A percentile compares a stretch with the other conserved stretches of the same genome.
These are phyloP conservation scores for Fraxinus ornus DNA, from an alignment of 305 asterid species.

Conservation along the genomic window DNA sequence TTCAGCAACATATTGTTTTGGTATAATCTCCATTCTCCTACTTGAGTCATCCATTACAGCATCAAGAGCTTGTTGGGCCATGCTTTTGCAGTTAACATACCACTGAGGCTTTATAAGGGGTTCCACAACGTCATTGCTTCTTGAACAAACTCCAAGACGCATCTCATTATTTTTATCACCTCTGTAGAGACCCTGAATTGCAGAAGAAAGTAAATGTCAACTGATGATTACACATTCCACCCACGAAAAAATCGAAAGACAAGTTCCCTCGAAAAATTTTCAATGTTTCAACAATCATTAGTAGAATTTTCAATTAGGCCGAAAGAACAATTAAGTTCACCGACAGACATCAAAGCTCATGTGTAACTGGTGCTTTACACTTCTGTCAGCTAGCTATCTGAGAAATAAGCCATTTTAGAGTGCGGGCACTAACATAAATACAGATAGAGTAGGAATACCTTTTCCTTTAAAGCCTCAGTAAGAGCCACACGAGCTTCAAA, in stretches of 20 bases:
- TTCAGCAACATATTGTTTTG: constrained; percentile 86
- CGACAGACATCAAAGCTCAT: not conserved
- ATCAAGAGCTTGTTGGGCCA: constrained; percentile 69
- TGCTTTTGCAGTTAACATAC: constrained; percentile 62
- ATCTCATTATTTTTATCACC: constrained; percentile 74
- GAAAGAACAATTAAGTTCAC: not conserved
- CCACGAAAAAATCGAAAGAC: not conserved
- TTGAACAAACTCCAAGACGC: constrained; percentile 92
- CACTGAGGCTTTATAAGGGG: constrained; percentile 96
- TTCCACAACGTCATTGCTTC: constrained; percentile 86
- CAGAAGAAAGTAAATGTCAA: not conserved
- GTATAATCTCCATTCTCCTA: constrained; percentile 70
- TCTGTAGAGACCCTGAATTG: constrained; percentile 51
- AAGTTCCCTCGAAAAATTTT: not conserved
- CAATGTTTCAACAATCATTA: not conserved
- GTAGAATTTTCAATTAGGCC: not conserved
- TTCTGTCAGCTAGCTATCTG: not conserved
- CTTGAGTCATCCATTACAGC: constrained; percentile 51
- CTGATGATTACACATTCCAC: not conserved
- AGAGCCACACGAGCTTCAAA: constrained; percentile 76
- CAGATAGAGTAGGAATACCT: constrained; percentile 33
- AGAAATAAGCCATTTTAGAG: not conserved
- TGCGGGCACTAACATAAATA: not conserved
- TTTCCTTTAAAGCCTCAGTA: constrained; percentile 61
- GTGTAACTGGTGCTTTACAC: not conserved